Base-by-base conservation (phyloP, 75 land plant species). In the Sequoia sempervirens region DNA sequence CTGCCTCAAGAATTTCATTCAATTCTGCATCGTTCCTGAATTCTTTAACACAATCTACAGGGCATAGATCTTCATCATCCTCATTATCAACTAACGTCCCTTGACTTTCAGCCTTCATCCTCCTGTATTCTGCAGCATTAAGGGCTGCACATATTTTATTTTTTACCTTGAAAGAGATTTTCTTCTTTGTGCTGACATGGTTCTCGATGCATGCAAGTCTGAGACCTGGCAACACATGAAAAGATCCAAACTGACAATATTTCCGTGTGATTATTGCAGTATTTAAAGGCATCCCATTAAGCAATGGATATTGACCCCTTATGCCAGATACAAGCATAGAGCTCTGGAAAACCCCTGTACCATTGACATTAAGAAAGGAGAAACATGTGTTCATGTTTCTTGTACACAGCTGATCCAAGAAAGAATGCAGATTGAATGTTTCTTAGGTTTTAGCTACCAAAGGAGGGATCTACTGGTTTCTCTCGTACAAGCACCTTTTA, bases 21-120 rank as follows among this genome's bases (percentile, higher is more conserved):
- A 96, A 90, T 80, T 96, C 98, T 38, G 88, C 92, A 81, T 90
- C 88, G 0, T 92, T 89, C 84, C 89, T 86, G 86, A 96, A 93
- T 84, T 96, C 98, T 78, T 85, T 91, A n/a, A 96, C 98, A 85
- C 98, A 96, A 53, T 96, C 98, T 64, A 93, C 95, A 9, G 98
- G 98, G 80, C 98, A 96, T 6, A 96, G 87, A 36, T 90, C 95
- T 74, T 91, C 91, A 79, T 95, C 97, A 28, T 95, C 92, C 50
- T 92, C 98, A 13, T 73, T 82, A 43, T 81, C 84, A 70, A 41
- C 52, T 78, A 45, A 45, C 26, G n/a, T 78, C 46, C 23, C 47
- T 45, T 78, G 80, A 78, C 50, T 78, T 78, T 78, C 80, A 78
- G 52, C 50, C 80, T 78, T 78, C 80, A 78, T 78, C 52, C 10